Evolutionary conservation across 208 protist species (phyloP).

Genomic region (Porcisia deanei): DNA sequence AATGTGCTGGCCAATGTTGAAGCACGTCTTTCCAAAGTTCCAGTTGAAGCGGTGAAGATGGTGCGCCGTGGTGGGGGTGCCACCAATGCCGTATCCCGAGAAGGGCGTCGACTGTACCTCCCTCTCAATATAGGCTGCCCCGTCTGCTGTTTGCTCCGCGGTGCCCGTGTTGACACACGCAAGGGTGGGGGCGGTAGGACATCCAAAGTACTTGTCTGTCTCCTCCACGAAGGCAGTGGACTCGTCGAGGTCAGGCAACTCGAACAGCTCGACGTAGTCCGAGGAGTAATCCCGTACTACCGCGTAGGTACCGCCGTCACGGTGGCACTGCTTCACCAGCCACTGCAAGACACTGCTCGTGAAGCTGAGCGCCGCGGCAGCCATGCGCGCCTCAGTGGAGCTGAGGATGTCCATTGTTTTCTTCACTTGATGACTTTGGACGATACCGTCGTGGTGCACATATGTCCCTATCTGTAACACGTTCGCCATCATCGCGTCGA

Average conservation of each 20-base stretch:
- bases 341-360: constrained; percentile 80
- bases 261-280: constrained; percentile 73
- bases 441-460: constrained; percentile 71
- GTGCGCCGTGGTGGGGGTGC: background rate
- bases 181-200: background rate
- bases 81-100: constrained; percentile 9
- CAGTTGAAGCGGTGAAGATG: constrained; percentile 38
- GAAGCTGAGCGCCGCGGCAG: constrained; percentile 82
- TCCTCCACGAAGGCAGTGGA: constrained; percentile 22
- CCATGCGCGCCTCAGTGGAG: constrained; percentile 58
- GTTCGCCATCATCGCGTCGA: constrained; percentile 83
- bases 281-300: constrained; percentile 54
- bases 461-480: constrained; percentile 80
- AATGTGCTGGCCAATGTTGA: constrained; percentile 65
- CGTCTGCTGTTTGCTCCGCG: background rate
- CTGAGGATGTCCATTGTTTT: constrained; percentile 75
- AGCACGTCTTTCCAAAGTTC: constrained; percentile 72
- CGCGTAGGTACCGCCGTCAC: constrained; percentile 69
- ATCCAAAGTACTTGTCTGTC: constrained; percentile 22
- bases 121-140: background rate
- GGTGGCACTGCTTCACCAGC: constrained; percentile 59
- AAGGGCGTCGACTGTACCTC: background rate
- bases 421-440: constrained; percentile 71
- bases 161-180: background rate
- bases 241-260: constrained; percentile 45